phyloP scores from a whole-genome alignment of 192 early-diverging fungal genomes.

The Backusella australiensis region DNA sequence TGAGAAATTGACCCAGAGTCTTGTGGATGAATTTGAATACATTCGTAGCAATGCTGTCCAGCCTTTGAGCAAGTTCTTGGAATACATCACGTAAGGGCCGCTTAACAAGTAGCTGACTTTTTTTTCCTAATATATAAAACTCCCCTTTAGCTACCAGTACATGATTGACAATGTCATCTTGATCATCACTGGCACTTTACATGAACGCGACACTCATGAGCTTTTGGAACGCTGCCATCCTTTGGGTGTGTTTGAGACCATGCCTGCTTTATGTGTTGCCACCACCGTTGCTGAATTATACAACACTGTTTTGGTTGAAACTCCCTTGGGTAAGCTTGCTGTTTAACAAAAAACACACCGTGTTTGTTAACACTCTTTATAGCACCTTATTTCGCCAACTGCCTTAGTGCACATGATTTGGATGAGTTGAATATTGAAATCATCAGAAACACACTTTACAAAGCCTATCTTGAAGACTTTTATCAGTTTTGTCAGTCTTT shows the following conservation, averaged over 20 bases:
- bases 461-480: conserved; percentile 99
- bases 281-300: conserved; percentile 95
- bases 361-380: conserved; percentile 10
- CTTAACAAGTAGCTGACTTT: no score
- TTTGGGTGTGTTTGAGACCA: conserved; percentile 95
- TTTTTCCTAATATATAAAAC: background rate
- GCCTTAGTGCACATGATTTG: conserved; percentile 93
- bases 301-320: conserved; percentile 95
- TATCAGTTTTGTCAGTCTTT: conserved; percentile 82
- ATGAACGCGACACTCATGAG: conserved; percentile 97
- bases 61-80: conserved; percentile 87
- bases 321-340: conserved; percentile 71
- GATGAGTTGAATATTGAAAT: conserved; percentile 99
- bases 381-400: conserved; percentile 98
- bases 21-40: conserved; percentile 94
- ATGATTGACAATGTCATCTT: conserved; percentile 99
- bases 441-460: conserved; percentile 98
- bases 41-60: conserved; percentile 79
- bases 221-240: conserved; percentile 97
- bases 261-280: conserved; percentile 97
- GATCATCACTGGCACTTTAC: conserved; percentile 95
- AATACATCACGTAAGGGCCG: conserved; percentile 85
- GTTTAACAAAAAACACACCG: no score
- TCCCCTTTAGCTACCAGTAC: conserved; percentile 76
- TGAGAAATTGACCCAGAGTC: conserved; percentile 83